Evolutionary conservation across 352 stramenopile species (phyloP).

Genomic region (Pythium plurisporium): DNA sequence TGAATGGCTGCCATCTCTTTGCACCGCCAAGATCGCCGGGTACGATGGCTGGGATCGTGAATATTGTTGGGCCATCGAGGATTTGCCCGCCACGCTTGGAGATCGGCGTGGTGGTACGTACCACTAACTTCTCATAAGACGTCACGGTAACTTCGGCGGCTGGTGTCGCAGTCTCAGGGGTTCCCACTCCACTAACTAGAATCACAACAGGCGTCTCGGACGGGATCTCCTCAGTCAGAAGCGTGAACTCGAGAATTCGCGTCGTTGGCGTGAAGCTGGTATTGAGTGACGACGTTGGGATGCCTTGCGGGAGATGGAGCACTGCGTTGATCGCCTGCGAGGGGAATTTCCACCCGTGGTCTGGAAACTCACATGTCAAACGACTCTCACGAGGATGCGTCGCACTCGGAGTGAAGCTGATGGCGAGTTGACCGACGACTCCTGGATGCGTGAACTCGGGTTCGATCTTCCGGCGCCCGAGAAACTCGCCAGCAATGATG

Average conservation of each 20-base stretch:
- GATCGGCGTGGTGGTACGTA: constrained; percentile 40
- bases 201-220: constrained; percentile 36
- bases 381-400: constrained; percentile 36
- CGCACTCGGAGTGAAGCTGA: constrained; percentile 47
- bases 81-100: constrained; percentile 63
- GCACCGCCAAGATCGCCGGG: constrained; percentile 39
- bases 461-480: constrained; percentile 34
- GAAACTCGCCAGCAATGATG: constrained; percentile 50
- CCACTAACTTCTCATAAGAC: constrained; percentile 56
- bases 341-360: constrained; percentile 51
- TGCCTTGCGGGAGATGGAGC: constrained; percentile 31
- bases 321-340: constrained; percentile 19
- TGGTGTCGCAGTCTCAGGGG: constrained; percentile 47
- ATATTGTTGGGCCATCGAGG: constrained; percentile 45
- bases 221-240: constrained; percentile 41
- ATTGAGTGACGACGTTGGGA: constrained; percentile 25
- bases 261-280: constrained; percentile 28
- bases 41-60: constrained; percentile 46
- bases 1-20: constrained; percentile 57
- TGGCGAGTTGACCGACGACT: constrained; percentile 38
- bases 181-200: constrained; percentile 48
- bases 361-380: constrained; percentile 46
- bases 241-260: constrained; percentile 47
- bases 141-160: constrained; percentile 45
- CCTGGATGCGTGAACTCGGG: constrained; percentile 45